Evolutionary conservation across 768 basidiomycete genomes (phyloP).

Genomic region (Heimioporus sp.): DNA sequence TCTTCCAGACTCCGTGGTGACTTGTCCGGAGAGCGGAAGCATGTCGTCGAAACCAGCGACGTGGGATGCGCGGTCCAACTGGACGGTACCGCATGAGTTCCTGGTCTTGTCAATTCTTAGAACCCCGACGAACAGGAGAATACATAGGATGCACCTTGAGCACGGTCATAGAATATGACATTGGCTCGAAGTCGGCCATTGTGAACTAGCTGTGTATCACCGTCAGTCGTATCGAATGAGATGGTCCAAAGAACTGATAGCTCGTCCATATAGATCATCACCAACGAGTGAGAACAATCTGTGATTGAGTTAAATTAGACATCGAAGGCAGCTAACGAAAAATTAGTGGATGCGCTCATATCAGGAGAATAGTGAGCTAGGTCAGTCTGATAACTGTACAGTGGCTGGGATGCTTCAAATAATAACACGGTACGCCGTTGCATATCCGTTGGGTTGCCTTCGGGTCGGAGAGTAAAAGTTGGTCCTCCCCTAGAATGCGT

Average conservation of each 20-base stretch:
- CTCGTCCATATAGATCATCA: constrained; percentile 1
- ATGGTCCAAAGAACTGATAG: constrained; percentile 1
- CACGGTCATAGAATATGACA: constrained; percentile 41
- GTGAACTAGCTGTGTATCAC: constrained; percentile 20
- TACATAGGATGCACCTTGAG: constrained; percentile 21
- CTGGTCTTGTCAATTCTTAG: neutral
- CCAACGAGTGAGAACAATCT: constrained; percentile 1
- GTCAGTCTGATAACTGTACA: constrained; percentile 10
- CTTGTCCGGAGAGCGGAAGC: too few species aligned
- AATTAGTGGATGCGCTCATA: too few species aligned
- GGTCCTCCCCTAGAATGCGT: constrained; percentile 35
- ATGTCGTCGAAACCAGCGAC: too few species aligned
- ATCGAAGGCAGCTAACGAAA: constrained; percentile 42
- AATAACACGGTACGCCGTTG: constrained; percentile 33
- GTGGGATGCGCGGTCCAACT: too few species aligned
- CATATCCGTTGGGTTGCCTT: constrained; percentile 42
- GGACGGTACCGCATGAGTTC: neutral
- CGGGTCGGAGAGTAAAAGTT: constrained; percentile 44
- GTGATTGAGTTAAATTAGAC: constrained; percentile 12
- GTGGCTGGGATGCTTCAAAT: constrained; percentile 33
- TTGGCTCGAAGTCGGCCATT: constrained; percentile 47
- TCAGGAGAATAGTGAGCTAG: neutral
- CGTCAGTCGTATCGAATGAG: neutral
- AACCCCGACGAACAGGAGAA: too few species aligned
- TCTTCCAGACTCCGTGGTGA: too few species aligned